Conservation (phyloP, 2,329 filamentous ascomycete genomes). For the Cladosporium colombiae region DNA sequence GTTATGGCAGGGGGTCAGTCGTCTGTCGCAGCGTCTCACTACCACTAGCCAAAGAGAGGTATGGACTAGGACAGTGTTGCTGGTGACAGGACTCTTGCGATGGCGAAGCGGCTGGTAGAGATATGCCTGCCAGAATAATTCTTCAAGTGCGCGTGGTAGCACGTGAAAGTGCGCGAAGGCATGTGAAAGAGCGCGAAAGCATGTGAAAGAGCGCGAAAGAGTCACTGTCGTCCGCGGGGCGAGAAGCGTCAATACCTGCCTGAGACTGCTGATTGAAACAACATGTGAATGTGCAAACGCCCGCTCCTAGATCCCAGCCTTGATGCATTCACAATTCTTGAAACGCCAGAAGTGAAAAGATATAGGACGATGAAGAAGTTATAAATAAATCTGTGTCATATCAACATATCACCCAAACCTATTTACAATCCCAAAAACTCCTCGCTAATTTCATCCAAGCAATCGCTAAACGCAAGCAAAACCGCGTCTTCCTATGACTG, state of each 20-base stretch:
- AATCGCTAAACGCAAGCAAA: neutral
- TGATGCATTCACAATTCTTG: no score
- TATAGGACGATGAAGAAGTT: neutral
- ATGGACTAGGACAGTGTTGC: neutral
- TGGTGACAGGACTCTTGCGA: neutral
- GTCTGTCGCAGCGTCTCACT: neutral
- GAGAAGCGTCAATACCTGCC: neutral
- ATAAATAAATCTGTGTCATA: neutral
- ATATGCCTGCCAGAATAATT: neutral
- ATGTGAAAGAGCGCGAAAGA: neutral
- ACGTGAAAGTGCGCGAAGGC: neutral
- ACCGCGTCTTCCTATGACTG: neutral
- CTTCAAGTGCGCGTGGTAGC: neutral
- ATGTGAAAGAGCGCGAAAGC: neutral
- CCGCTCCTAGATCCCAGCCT: no score
- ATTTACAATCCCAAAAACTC: slow-evolving; percentile 8
- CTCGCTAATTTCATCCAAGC: neutral
- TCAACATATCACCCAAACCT: neutral
- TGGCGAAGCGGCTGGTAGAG: neutral
- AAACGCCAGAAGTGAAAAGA: neutral
- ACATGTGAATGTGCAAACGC: no score
- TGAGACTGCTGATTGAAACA: neutral
- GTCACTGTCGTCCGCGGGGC: neutral
- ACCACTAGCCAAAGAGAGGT: neutral
- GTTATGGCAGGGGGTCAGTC: neutral